Evolutionary conservation across 805 yeast genomes (phyloP).

Genomic region (Priceomyces melissophilus): DNA sequence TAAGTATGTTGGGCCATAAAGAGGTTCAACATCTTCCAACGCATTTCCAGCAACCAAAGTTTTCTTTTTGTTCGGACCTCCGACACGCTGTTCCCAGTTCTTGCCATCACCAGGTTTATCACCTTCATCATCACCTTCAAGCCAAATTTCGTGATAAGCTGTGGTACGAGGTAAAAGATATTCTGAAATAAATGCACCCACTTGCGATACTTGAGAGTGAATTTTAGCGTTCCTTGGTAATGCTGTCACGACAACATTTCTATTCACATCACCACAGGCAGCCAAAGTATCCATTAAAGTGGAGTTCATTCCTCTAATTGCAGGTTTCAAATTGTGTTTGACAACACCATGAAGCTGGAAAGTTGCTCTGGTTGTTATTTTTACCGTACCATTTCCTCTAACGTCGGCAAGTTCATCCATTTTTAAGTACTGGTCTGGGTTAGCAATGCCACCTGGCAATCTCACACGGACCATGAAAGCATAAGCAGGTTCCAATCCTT

Average conservation of each 20-base stretch:
- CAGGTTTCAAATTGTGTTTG: conserved; percentile 82
- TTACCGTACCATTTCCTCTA: conserved; percentile 90
- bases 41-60: conserved; percentile 85
- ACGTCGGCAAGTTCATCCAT: conserved; percentile 77
- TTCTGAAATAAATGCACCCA: conserved; percentile 69
- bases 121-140: conserved; percentile 74
- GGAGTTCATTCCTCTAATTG: conserved; percentile 90
- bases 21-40: conserved; percentile 77
- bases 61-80: conserved; percentile 78
- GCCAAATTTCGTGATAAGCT: conserved; percentile 96
- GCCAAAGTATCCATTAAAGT: conserved; percentile 91
- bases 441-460: conserved; percentile 87
- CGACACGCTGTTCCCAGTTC: conserved; percentile 61
- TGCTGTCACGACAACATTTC: conserved; percentile 94
- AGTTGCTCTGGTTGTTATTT: conserved; percentile 94
- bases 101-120: conserved; percentile 67
- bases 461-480: conserved; percentile 97
- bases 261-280: conserved; percentile 97
- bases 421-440: conserved; percentile 85
- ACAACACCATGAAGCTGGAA: conserved; percentile 95
- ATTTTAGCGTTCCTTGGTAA: conserved; percentile 79
- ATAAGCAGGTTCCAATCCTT: conserved; percentile 92
- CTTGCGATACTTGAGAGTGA: conserved; percentile 67
- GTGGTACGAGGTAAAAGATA: conserved; percentile 86
- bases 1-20: conserved; percentile 80